phyloP scores from a whole-genome alignment of 495 filamentous ascomycete genomes.

The Penicillium bovifimosum region DNA sequence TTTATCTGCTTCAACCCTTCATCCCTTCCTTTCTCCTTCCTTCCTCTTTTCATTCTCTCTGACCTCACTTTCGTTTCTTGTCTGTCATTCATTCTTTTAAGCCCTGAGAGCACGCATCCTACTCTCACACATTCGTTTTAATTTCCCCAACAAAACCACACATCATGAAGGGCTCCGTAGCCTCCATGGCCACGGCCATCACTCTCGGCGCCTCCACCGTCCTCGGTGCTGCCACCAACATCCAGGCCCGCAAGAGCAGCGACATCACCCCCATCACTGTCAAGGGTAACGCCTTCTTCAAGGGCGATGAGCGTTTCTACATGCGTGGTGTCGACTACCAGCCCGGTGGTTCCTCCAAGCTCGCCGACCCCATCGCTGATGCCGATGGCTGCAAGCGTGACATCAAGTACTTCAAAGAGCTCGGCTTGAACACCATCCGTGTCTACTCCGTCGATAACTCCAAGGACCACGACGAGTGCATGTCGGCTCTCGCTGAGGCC shows the following conservation, averaged over 20 bases:
- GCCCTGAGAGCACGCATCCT: background rate
- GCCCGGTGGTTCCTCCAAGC: constrained; percentile 77
- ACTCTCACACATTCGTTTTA: constrained; percentile 15
- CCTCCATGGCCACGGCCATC: constrained; percentile 51
- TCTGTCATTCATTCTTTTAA: constrained; percentile 10
- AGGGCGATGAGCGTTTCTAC: constrained; percentile 79
- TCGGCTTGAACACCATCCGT: constrained; percentile 87
- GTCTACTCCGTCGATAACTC: constrained; percentile 93
- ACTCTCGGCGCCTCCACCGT: constrained; percentile 41
- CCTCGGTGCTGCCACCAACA: constrained; percentile 48
- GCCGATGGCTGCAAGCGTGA: constrained; percentile 68
- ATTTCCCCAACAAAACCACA: background rate
- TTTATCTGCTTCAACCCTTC: constrained; percentile 8
- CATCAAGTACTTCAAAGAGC: constrained; percentile 73
- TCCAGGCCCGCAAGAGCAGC: constrained; percentile 37
- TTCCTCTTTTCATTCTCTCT: constrained; percentile 2
- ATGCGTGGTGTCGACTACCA: constrained; percentile 95
- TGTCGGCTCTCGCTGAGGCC: constrained; percentile 71
- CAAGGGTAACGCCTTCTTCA: constrained; percentile 78
- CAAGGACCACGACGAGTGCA: constrained; percentile 74
- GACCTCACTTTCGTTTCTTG: constrained; percentile 28
- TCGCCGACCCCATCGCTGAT: constrained; percentile 76
- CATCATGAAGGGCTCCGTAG: constrained; percentile 53
- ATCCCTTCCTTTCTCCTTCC: constrained; percentile 32
- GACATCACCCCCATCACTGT: constrained; percentile 47